Evolutionary conservation across 2,329 filamentous ascomycete species (phyloP).

Genomic region (Cryoendolithus antarcticus): DNA sequence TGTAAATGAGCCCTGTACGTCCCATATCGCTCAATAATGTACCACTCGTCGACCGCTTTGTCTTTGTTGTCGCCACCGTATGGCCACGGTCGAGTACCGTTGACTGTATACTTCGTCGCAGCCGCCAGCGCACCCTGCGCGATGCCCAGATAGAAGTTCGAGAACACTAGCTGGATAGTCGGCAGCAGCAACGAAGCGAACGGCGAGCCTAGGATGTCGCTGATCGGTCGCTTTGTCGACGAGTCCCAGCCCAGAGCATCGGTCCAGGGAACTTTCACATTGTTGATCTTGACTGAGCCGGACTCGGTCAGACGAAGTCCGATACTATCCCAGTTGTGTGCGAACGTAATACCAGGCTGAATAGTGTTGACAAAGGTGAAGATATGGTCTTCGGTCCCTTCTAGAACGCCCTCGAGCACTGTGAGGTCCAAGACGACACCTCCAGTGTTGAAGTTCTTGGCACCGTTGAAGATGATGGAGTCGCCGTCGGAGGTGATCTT

Average conservation of each 20-base stretch:
- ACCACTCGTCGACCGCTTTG: conserved; percentile 49
- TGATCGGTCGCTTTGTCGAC: conserved; percentile 37
- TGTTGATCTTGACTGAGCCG: conserved; percentile 47
- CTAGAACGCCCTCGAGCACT: conserved; percentile 50
- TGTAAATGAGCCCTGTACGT: conserved; percentile 51
- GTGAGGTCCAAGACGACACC: conserved; percentile 55
- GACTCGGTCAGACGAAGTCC: conserved; percentile 53
- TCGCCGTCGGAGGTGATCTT: conserved; percentile 44
- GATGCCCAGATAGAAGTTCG: conserved; percentile 54
- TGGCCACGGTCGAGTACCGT: conserved; percentile 50
- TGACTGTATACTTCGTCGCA: conserved; percentile 44
- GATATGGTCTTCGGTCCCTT: conserved; percentile 47
- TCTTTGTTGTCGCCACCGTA: conserved; percentile 51
- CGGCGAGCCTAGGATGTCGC: conserved; percentile 38
- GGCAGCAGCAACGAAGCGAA: conserved; percentile 49
- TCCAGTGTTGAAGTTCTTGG: conserved; percentile 56
- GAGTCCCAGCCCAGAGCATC: conserved; percentile 52
- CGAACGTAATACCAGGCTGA: conserved; percentile 46
- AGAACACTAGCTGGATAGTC: conserved; percentile 53
- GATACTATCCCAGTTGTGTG: conserved; percentile 53
- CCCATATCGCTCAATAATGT: conserved; percentile 52
- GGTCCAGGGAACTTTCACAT: conserved; percentile 44
- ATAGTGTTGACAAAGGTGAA: conserved; percentile 48
- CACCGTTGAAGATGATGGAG: conserved; percentile 46
- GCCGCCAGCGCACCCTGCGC: conserved; percentile 45